Base-by-base conservation (phyloP, 176 grass and related monocot genomes). In the Phyllostachys edulis region DNA sequence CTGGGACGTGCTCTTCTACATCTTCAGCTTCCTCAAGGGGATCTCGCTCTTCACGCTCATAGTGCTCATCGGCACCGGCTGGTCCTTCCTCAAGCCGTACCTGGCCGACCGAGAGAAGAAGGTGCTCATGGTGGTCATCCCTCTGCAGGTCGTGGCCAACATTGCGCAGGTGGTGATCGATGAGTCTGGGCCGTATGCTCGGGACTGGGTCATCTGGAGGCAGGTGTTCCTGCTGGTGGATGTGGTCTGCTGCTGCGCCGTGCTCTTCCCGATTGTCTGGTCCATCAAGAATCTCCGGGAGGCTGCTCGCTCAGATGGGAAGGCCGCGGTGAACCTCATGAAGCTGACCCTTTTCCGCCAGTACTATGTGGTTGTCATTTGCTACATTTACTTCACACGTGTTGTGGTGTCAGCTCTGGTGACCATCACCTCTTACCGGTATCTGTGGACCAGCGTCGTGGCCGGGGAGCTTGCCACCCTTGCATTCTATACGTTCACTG, bases 351-450 rank as follows among this genome's bases (percentile, higher is more conserved):
- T 96, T 26, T 99, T 99, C 88, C 93, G 96, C 37, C 96, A 96
- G 83, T 96, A 99, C 73, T 99, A 96, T 21, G 91, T 98, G 71
- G 89, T 98, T 16, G 93, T 95, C 73, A 96, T 99, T 60, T 99
- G 96, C 84, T 96, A 96, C 96, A 96, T 99, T 68, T 99, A 96
- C 93, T 99, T 99, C 89, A 99, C 96, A 0, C 87, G 96, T 11
- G 93, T 96, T 5, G 96, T 92, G 51, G 96, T 94, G 73, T 99
- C 96, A 18, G 93, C 96, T 0, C 78, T 96, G n/a, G 78, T 79
- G 74, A 99, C 91, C 39, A 95, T 99, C 88, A 99, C 93, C 42
- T 96, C 96, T 0, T 96, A 99, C 61, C 93, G 90, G 4, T 99
- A 94, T 34, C 82, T 94, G 45, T 99, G 96, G 96, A 99, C 89